These are phyloP conservation scores for Apophysomyces variabilis DNA, from an alignment of 371 early-diverging fungal species.

Conservation along the genomic window DNA sequence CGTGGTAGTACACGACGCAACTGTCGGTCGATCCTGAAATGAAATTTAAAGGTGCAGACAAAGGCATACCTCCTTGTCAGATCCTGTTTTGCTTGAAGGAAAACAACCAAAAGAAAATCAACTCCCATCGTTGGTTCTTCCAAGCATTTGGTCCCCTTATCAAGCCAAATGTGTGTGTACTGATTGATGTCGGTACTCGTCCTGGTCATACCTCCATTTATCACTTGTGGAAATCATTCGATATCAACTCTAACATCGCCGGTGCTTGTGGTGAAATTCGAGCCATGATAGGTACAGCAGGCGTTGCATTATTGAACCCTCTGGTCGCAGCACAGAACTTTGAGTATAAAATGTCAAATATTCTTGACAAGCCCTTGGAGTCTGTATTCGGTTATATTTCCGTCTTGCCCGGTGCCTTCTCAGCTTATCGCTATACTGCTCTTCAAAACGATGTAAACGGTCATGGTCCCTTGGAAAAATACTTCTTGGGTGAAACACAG, in stretches of 20 bases:
- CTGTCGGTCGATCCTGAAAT: slow-evolving; percentile 75
- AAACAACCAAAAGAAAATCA: slow-evolving; percentile 91
- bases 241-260: slow-evolving; percentile 81
- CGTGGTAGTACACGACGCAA: slow-evolving; percentile 83
- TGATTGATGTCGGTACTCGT: slow-evolving; percentile 94
- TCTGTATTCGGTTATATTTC: slow-evolving; percentile 97
- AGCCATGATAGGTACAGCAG: slow-evolving; percentile 80
- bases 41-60: slow-evolving; percentile 76
- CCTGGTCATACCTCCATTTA: slow-evolving; percentile 89
- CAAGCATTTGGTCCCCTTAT: slow-evolving; percentile 90
- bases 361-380: slow-evolving; percentile 96
- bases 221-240: slow-evolving; percentile 93
- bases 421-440: slow-evolving; percentile 92
- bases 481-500: slow-evolving; percentile 93
- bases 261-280: slow-evolving; percentile 97
- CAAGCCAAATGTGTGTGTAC: slow-evolving; percentile 88
- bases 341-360: slow-evolving; percentile 96
- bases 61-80: slow-evolving; percentile 87
- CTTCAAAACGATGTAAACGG: slow-evolving; percentile 73
- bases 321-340: slow-evolving; percentile 94
- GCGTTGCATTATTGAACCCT: slow-evolving; percentile 75
- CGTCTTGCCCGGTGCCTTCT: slow-evolving; percentile 96
- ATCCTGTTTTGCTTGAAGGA: slow-evolving; percentile 94
- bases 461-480: slow-evolving; percentile 82
- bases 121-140: slow-evolving; percentile 98